Evolutionary conservation across 345 rosid species (phyloP).

Genomic region (Streptanthus diversifolius): DNA sequence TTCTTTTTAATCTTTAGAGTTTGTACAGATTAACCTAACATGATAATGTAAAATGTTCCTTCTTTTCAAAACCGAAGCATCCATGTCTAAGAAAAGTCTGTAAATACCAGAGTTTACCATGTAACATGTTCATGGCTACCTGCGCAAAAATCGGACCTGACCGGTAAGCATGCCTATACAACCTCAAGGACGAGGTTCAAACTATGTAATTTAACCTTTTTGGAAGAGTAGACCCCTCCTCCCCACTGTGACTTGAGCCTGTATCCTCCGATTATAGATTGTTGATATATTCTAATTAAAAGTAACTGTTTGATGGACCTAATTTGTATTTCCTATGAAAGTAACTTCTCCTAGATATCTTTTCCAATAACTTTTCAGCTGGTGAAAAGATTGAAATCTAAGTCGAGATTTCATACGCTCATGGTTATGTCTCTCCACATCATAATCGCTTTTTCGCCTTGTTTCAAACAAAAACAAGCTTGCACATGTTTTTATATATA

Average conservation of each 20-base stretch:
- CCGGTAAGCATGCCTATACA: no score
- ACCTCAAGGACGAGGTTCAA: no score
- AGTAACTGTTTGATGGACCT: neutral
- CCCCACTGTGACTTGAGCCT: no score
- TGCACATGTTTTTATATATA: neutral
- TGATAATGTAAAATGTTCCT: neutral
- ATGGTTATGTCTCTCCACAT: neutral
- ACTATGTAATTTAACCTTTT: no score
- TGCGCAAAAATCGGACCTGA: neutral
- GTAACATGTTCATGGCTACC: neutral
- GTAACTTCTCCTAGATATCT: neutral
- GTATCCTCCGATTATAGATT: no score
- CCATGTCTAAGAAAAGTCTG: neutral
- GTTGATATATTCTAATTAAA: neutral
- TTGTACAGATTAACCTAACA: neutral
- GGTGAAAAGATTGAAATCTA: neutral
- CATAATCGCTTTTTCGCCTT: neutral
- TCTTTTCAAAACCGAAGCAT: neutral
- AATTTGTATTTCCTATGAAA: neutral
- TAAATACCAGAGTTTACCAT: neutral
- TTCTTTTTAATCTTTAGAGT: neutral
- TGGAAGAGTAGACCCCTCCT: no score
- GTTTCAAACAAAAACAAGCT: neutral
- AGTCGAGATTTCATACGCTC: neutral
- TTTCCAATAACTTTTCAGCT: neutral